Evolutionary conservation across 768 basidiomycete species (phyloP).

Genomic region (Dictyophora rubrovolvata): DNA sequence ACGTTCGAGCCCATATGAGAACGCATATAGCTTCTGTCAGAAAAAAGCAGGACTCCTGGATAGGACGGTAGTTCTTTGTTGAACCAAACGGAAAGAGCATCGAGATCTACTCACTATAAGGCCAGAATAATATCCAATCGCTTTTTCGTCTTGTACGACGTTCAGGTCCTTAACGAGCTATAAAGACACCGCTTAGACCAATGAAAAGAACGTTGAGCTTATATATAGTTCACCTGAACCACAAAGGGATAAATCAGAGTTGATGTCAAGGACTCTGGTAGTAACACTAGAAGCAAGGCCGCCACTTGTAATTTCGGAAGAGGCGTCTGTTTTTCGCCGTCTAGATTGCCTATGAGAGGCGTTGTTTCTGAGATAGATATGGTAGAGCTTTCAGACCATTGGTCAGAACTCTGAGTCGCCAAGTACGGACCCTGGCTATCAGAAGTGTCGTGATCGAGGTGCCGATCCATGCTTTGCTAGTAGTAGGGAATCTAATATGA

Average conservation of each 20-base stretch:
- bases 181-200: neutral
- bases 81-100: neutral
- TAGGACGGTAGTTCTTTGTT: neutral
- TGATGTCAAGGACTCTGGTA: conserved; percentile 12
- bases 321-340: conserved; percentile 1
- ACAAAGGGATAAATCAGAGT: conserved; percentile 14
- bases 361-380: neutral
- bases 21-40: neutral
- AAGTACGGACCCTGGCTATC: neutral
- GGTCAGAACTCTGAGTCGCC: too few species aligned
- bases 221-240: conserved; percentile 3
- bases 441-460: neutral
- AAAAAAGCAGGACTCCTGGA: neutral
- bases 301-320: conserved; percentile 11
- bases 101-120: neutral
- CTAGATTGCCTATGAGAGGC: neutral
- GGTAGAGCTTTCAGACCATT: neutral
- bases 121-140: neutral
- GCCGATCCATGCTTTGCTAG: too few species aligned
- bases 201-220: neutral
- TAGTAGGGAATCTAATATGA: too few species aligned
- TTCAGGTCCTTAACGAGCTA: neutral
- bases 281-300: conserved; percentile 9
- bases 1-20: neutral
- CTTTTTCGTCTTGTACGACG: neutral